Conservation (phyloP, 129 eudicot genomes). For the Glebionis coronaria region DNA sequence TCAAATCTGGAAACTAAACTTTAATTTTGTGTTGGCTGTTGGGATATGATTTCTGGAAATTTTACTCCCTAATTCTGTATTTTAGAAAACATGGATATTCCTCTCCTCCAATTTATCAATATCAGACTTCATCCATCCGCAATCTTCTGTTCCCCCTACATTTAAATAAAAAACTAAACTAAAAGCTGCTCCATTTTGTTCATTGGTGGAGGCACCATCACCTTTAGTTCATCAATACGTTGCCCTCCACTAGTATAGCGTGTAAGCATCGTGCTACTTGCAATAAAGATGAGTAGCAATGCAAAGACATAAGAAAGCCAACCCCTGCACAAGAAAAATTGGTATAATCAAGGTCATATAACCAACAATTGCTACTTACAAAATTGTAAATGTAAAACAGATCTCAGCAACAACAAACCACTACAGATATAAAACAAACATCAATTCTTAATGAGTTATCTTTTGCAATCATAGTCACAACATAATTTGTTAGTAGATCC, state of each 20-base stretch:
- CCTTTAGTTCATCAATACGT: conserved; percentile 58
- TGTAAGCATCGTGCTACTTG: conserved; percentile 56
- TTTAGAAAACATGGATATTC: no score
- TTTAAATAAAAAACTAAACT: no score
- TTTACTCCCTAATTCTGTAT: no score
- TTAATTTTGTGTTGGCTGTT: no score
- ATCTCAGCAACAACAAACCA: conserved; percentile 3
- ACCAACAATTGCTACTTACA: neutral
- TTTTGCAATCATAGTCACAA: no score
- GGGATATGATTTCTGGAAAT: no score
- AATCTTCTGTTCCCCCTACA: no score
- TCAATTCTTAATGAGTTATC: no score
- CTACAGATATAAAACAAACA: neutral
- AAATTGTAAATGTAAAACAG: neutral
- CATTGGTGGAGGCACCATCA: conserved; percentile 80
- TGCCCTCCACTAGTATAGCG: conserved; percentile 42
- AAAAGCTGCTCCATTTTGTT: conserved; percentile 92
- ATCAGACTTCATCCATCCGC: no score
- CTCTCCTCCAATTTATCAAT: no score
- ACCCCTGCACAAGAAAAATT: conserved; percentile 48
- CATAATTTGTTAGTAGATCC: no score
- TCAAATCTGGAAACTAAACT: no score
- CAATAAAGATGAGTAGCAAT: conserved; percentile 40
- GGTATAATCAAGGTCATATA: conserved; percentile 8
- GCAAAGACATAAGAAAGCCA: conserved; percentile 72